Percentiles rank a stretch among this genome's conserved stretches.
phyloP scores from a whole-genome alignment of 2,329 filamentous ascomycete genomes.

The Colletotrichum echinochloae region DNA sequence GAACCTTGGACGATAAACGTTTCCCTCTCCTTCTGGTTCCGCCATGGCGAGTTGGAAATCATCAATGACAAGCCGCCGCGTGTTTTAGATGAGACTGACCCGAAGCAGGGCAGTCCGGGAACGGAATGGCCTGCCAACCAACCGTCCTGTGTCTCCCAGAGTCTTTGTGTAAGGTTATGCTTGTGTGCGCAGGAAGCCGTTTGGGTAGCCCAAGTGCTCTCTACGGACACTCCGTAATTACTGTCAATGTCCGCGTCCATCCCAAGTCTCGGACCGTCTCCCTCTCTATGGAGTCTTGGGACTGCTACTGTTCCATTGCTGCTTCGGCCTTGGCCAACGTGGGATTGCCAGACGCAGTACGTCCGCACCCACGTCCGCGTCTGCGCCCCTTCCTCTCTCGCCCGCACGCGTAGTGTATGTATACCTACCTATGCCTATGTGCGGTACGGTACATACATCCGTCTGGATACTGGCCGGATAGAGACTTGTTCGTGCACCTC shows the following conservation, averaged over 20 bases:
- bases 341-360: slow-evolving; percentile 25
- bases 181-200: slow-evolving; percentile 27
- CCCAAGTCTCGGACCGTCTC: slow-evolving; percentile 29
- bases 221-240: too few relatives aligned
- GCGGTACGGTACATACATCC: too few relatives aligned
- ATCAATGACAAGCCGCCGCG: slow-evolving; percentile 7
- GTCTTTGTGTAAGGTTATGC: slow-evolving; percentile 36
- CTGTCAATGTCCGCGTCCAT: slow-evolving; percentile 24
- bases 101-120: slow-evolving; percentile 23
- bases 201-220: background rate
- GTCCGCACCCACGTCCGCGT: background rate
- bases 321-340: slow-evolving; percentile 34
- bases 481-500: slow-evolving; percentile 15
- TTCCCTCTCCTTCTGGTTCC: background rate
- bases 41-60: slow-evolving; percentile 10
- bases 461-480: slow-evolving; percentile 14
- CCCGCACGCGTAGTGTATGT: slow-evolving; percentile 10
- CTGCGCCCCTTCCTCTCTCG: background rate
- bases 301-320: slow-evolving; percentile 25
- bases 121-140: slow-evolving; percentile 35
- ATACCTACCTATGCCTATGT: background rate
- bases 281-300: background rate
- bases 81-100: slow-evolving; percentile 27
- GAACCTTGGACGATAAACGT: background rate
- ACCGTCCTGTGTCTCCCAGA: slow-evolving; percentile 16